These are phyloP conservation scores for Cupressus sempervirens DNA, from an alignment of 75 land plant species.

Conservation along the genomic window DNA sequence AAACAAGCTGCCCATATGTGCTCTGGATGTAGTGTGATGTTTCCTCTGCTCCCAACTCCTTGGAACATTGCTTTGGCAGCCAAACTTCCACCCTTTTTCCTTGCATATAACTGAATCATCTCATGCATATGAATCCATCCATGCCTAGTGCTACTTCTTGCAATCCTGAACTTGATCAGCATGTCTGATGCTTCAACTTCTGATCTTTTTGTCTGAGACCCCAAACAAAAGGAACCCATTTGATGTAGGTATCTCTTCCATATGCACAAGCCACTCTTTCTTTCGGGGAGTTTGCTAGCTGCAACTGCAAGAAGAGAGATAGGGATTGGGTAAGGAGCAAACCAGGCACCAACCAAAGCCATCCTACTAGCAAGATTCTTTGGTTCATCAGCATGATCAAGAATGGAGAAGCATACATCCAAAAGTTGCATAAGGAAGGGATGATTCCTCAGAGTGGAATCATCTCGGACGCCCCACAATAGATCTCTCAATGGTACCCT, in stretches of 20 bases:
- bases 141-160: conserved; percentile 46
- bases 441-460: conserved; percentile 40
- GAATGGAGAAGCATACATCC: conserved; percentile 81
- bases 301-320: conserved; percentile 56
- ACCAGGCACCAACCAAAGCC: conserved; percentile 80
- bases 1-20: conserved; percentile 93
- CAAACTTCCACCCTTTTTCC: conserved; percentile 45
- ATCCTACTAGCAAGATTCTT: conserved; percentile 68
- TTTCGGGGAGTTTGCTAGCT: conserved; percentile 47
- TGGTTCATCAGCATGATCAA: conserved; percentile 66
- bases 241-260: conserved; percentile 38
- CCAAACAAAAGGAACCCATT: conserved; percentile 37
- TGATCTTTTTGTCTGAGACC: conserved; percentile 42
- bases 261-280: conserved; percentile 10
- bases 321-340: conserved; percentile 71
- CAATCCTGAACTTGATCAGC: conserved; percentile 67
- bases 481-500: conserved; percentile 51
- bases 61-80: conserved; percentile 65
- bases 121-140: conserved; percentile 57
- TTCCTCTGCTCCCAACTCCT: conserved; percentile 44
- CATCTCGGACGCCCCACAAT: conserved; percentile 44
- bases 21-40: conserved; percentile 42
- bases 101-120: conserved; percentile 63
- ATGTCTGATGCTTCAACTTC: conserved; percentile 72
- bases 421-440: conserved; percentile 71